phyloP scores from a whole-genome alignment of 2,329 filamentous ascomycete genomes.

The Corniculantispora saksenae region DNA sequence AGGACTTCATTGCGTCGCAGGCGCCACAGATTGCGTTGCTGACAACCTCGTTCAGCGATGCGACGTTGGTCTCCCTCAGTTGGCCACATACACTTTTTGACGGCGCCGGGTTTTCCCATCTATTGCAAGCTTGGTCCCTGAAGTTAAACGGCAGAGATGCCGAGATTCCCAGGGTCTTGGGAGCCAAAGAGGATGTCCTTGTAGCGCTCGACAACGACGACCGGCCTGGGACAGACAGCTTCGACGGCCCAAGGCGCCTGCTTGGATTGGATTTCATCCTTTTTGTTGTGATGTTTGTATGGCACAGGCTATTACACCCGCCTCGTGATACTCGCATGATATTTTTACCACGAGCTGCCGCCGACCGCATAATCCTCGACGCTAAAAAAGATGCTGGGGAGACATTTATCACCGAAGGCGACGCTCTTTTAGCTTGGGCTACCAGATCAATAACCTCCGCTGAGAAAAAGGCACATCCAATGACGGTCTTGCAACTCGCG shows the following conservation, averaged over 20 bases:
- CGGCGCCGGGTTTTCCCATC: conserved; percentile 40
- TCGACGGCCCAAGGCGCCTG: conserved; percentile 6
- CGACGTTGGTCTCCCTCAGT: conserved; percentile 46
- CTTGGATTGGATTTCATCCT: background rate
- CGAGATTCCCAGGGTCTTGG: conserved; percentile 37
- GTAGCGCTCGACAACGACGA: background rate
- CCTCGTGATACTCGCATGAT: background rate
- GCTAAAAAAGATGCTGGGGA: conserved; percentile 26
- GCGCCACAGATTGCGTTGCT: conserved; percentile 7
- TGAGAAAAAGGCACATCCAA: conserved; percentile 22
- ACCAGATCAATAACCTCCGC: conserved; percentile 23
- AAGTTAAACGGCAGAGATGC: conserved; percentile 43
- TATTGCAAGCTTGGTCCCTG: conserved; percentile 46
- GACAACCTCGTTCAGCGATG: conserved; percentile 47
- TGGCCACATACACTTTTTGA: conserved; percentile 50
- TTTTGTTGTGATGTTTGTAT: conserved; percentile 2
- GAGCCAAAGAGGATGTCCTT: conserved; percentile 11
- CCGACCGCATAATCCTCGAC: conserved; percentile 24
- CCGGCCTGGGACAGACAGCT: background rate
- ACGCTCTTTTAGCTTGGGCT: conserved; percentile 44
- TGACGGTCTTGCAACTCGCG: conserved; percentile 25
- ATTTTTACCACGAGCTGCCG: background rate
- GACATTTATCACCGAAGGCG: conserved; percentile 44
- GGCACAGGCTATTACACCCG: conserved; percentile 11
- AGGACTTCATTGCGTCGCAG: background rate